Percentiles rank a stretch among this genome's conserved stretches.
These are phyloP conservation scores for Grigorovia jiainica DNA, from an alignment of 805 yeast genomes.

Conservation along the genomic window DNA sequence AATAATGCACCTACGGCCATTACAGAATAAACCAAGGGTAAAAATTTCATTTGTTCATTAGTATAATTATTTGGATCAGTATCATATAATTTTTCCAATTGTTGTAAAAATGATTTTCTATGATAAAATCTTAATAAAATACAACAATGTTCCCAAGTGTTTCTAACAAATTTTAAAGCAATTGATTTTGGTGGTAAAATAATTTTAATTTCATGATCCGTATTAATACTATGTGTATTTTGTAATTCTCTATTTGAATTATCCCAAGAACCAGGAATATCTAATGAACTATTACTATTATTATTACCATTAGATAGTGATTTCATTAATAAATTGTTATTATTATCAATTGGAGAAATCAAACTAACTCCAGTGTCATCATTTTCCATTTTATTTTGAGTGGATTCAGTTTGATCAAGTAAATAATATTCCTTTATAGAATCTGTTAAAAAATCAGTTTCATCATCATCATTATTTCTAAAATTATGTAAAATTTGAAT, in stretches of 20 bases:
- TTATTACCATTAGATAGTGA: neutral
- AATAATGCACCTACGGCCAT: constrained; percentile 83
- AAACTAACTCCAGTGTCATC: too few species aligned
- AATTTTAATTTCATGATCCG: constrained; percentile 47
- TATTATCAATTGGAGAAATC: constrained; percentile 7
- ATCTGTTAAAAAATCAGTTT: constrained; percentile 12
- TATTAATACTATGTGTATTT: neutral
- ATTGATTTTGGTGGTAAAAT: constrained; percentile 69
- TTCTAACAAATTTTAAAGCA: constrained; percentile 62
- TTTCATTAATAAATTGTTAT: neutral
- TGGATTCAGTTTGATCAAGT: too few species aligned
- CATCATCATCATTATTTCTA: constrained; percentile 2
- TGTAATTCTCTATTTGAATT: neutral
- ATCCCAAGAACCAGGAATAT: constrained; percentile 3
- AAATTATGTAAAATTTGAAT: constrained; percentile 17
- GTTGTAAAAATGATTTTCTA: constrained; percentile 69
- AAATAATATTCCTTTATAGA: constrained; percentile 18
- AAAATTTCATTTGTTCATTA: constrained; percentile 65
- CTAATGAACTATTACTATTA: constrained; percentile 3
- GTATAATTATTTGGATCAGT: constrained; percentile 70
- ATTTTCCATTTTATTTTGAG: constrained; percentile 7
- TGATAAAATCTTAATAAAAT: constrained; percentile 79
- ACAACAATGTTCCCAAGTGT: constrained; percentile 83
- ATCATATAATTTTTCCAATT: constrained; percentile 65
- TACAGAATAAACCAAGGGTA: constrained; percentile 75